These are phyloP conservation scores for Mucor ambiguus DNA, from an alignment of 371 early-diverging fungal genomes.

Conservation along the genomic window DNA sequence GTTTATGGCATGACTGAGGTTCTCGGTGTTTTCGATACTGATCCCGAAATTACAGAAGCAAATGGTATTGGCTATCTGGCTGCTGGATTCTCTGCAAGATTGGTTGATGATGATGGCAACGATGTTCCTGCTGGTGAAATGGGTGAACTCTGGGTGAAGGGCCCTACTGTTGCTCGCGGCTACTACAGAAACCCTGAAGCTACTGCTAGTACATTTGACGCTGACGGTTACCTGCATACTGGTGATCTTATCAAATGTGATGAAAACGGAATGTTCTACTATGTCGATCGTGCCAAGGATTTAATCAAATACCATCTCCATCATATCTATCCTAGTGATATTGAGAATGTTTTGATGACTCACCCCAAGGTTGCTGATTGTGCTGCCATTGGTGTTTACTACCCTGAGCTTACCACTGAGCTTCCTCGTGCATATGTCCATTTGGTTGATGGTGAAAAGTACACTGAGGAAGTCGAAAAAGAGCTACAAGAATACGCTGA, in stretches of 20 bases:
- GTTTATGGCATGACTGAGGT: conserved; percentile 68
- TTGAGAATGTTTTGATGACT: conserved; percentile 48
- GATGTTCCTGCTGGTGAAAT: conserved; percentile 39
- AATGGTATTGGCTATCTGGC: conserved; percentile 49
- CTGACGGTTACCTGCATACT: conserved; percentile 74
- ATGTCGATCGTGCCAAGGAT: conserved; percentile 64
- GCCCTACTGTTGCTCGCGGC: conserved; percentile 46
- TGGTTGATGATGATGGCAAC: conserved; percentile 57
- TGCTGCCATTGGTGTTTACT: conserved; percentile 65
- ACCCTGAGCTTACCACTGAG: conserved; percentile 4
- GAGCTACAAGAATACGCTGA: conserved; percentile 54
- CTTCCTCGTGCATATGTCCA: conserved; percentile 70
- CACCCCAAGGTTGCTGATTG: conserved; percentile 72
- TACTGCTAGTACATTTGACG: conserved; percentile 60
- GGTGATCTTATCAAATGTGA: conserved; percentile 75
- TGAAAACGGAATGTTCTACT: conserved; percentile 55
- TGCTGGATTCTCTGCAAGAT: conserved; percentile 57
- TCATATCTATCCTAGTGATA: conserved; percentile 35
- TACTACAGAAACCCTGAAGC: conserved; percentile 65
- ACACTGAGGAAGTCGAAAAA: conserved; percentile 20
- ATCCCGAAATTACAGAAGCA: conserved; percentile 24
- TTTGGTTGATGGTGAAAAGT: background rate
- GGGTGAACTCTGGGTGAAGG: conserved; percentile 75
- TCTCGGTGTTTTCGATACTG: background rate
- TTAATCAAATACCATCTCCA: conserved; percentile 67